Base-by-base conservation (phyloP, 805 yeast species). In the Kodamaea laetipori region DNA sequence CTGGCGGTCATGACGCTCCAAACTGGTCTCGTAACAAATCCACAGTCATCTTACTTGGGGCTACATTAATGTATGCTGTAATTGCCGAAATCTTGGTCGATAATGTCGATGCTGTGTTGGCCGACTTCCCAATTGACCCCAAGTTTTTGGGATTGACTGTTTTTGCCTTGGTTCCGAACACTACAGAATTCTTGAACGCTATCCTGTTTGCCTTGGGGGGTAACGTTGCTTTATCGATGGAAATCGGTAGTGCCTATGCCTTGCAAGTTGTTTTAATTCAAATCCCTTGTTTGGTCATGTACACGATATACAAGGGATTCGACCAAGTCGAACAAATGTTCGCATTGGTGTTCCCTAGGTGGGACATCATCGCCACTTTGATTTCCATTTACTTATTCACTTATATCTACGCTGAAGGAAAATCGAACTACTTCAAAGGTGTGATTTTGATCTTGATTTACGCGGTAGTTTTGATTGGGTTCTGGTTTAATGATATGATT, bases 181-280 rank as follows among this genome's bases (percentile, higher is more conserved):
- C 98, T 5, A 94, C 99, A 0, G 99, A 94, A 66, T 94, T 94
- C 56, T 76, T 94, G 46, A 94, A 94, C 65, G 99, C 98, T 55
- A 90, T 94, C 45, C 90, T 97, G 18, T 94, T 94, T 70, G 99
- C 99, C 0, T 81, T 89, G 53, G 82, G 92, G 54, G 99, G 99
- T 1, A 94, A 94, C 53, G 96, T 94, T 43, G 96, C 99, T 0
- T 71, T 94, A 36, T 87, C 96, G 2, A 87, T 94, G 96, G 99
- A 94, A 61, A 94, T 94, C 63, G 99, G 99, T 47, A 83, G 95
- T 49, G 99, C 99, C 0, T 94, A 94, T 61, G 99, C 96, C 0
- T 73, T 94, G 46, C 99, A 94, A 63, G 99, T 94, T 11, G 92
- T 96, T 54, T 71, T 94, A 46, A 74, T 94, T 51, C 99, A 94